Base-by-base conservation (phyloP, 108 stramenopile genomes). In the Cyclotella atomus region DNA sequence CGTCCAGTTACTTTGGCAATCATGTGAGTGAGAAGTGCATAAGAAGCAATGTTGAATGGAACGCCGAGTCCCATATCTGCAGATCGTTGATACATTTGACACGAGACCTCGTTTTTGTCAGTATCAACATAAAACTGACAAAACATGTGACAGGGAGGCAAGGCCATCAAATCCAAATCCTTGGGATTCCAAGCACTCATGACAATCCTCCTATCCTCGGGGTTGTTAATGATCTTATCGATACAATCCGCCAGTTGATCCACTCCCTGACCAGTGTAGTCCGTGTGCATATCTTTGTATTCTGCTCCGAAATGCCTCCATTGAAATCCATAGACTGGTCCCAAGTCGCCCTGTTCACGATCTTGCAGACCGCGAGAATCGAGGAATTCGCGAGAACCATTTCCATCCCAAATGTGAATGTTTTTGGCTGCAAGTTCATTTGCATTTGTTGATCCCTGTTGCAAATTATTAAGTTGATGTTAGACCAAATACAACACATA, bases 341-440 rank as follows among this genome's bases (percentile, higher is more conserved):
- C 99, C 38, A 99, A 85, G 82, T 99, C 99, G 4, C 98, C 98
- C 63, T 94, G 95, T 74, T 98, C 97, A n/a, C 99, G 95, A 62
- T 99, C 90, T 7, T 79, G 71, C 27, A 99, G 76, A 29, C 99
- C 98, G 1, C 92, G 88, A 19, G 77, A 79, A 72, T 98, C 98
- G 1, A 99, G 86, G 71, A 98, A 99, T 79, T 98, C 97, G n/a
- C 97, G 75, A n/a, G 91, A 94, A 21, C 95, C 98, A 81, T 99
- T 99, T 8, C 99, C 99, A 81, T 99, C 99, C 99, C 99, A 99
- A 71, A 99, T 99, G 71, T 97, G 98, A 62, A 99, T 96, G 53
- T 92, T 82, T 88, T 98, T 97, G 59, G 87, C 97, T 41, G 88
- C 75, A 10, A 99, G 87, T 34, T 90, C 84, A 62, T 98, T 98